Base-by-base conservation (phyloP, 805 yeast genomes). In the Wickerhamomyces alni region DNA sequence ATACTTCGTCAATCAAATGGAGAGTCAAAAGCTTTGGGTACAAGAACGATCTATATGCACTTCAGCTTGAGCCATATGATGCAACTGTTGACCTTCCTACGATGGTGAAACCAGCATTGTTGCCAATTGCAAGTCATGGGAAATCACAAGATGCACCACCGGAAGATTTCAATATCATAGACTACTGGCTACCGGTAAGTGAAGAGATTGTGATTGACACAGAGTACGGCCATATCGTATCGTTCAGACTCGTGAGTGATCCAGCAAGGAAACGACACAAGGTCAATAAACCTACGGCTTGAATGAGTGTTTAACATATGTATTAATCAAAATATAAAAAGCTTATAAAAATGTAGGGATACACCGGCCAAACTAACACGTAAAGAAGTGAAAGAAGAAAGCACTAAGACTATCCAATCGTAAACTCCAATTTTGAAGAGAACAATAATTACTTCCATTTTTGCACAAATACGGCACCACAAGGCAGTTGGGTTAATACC, bases 401-500 rank as follows among this genome's bases (percentile, higher is more conserved):
- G 61, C 61, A 54, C 59, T 59, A 28, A 57, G 61, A 55, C 50
- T 57, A 44, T 50, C 52, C 57, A 42, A 43, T 25, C 18, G 27
- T 18, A 35, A 39, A 19, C 38, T 24, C 24, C 25, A 30, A n/a
- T n/a, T 24, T 18, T 21, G 17, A 16, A 10, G 24, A 33, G 21
- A 30, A 33, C 38, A 36, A 41, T 34, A 32, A 26, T 26, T 38
- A 35, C 53, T 24, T 61, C 52, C 41, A 46, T 65, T 43, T 66
- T 38, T 59, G 71, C 70, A 66, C 69, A 58, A 63, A 50, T 52
- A 57, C 70, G 70, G 70, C 70, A 60, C 70, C 67, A 58, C 55
- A 51, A 55, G 62, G 58, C 48, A 58, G 64, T 47, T 41, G 49
- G 50, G 24, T 34, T 44, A 52, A 44, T 46, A 50, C 52, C 59